Base-by-base conservation (phyloP, 441 rosid species). In the Gossypium trilobum region DNA sequence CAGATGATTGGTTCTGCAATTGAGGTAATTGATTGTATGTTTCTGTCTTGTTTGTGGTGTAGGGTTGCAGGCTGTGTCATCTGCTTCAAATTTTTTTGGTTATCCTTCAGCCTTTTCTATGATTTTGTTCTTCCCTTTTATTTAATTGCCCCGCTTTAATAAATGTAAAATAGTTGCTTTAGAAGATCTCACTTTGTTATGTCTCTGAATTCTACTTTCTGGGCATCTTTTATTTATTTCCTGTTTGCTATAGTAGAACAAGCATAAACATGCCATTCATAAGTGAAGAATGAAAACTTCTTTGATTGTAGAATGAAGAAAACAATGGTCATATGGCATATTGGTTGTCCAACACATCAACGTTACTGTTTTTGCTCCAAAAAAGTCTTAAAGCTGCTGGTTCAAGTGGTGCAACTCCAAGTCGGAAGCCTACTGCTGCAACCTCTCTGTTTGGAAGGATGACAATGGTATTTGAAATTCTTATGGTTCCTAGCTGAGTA, bases 1-100 rank as follows among this genome's bases (percentile, higher is more conserved):
- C 97, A 93, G 82, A 87, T 91, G 95, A 91, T 95, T 84, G 99
- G 99, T 83, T 90, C 94, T 70, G 93, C 95, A 27, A 90, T 95
- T 73, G 98, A 93, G 98, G 99, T 93, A 80, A 79, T 54, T 46
- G 65, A 73, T 66, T 54, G 65, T 50, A 39, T 62, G 64, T 55
- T 69, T 52, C 58, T 10, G 19, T 70, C 23, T 60, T 68, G 25
- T 75, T 10, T 74, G 16, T 33, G 50, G 22, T 36, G 65, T 60
- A 29, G 27, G 9, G 51, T 23, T 3, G 8, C 14, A 8, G 58
- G 71, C 42, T 14, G 9, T 50, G 23, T 31, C 16, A 33, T 3
- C 11, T 62, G 44, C 31, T 54, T 42, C 29, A 51, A 61, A 33
- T 75, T 52, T 23, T 56, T 68, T 25, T 50, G 5, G 29, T 50